Base-by-base conservation (phyloP, 106 monocot species). In the Cymbidium sinense region DNA sequence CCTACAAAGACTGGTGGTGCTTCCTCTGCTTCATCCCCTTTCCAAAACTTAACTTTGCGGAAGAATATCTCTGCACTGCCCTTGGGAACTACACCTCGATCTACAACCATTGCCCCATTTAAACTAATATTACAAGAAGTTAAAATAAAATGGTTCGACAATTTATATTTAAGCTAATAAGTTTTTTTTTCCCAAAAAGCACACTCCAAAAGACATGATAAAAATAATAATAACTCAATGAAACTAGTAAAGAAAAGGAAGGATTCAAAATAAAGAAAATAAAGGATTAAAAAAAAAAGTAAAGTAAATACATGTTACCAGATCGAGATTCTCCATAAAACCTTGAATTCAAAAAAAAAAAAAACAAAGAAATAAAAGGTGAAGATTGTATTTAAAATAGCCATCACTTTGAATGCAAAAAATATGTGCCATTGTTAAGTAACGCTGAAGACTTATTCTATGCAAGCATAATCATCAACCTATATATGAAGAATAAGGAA, bases 1-100 rank as follows among this genome's bases (percentile, higher is more conserved):
- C 96, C 89, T 93, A 96, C 96, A 91, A 96, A 96, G 76, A 96
- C 91, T 83, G 96, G 96, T 47, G 96, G 96, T 58, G 96, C 96
- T 80, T 96, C 96, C 79, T 96, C 96, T 76, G 79, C 86, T 82
- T 96, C 96, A 65, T 94, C 93, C 64, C 82, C 96, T 79, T 91
- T 96, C 96, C 96, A 96, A 75, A 96, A 96, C 82, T 96, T 96
- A 17, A 91, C 96, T 82, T 94, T 96, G 8, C 96, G 93, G 50
- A 96, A 96, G 77, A 96, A 96, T 81, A 94, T 90, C 87, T 96
- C 96, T 5, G 96, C 93, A 79, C 93, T 93, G 70, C 96, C 96
- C 80, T 96, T 96, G 5, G 61, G 84, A 62, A 96, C 91, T 73
- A 94, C 96, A 73, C 93, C 91, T 54, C 96, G 89, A 87, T 96